Base-by-base conservation (phyloP, 1,284 basidiomycete genomes). In the Cutaneotrichosporon cavernicola region DNA sequence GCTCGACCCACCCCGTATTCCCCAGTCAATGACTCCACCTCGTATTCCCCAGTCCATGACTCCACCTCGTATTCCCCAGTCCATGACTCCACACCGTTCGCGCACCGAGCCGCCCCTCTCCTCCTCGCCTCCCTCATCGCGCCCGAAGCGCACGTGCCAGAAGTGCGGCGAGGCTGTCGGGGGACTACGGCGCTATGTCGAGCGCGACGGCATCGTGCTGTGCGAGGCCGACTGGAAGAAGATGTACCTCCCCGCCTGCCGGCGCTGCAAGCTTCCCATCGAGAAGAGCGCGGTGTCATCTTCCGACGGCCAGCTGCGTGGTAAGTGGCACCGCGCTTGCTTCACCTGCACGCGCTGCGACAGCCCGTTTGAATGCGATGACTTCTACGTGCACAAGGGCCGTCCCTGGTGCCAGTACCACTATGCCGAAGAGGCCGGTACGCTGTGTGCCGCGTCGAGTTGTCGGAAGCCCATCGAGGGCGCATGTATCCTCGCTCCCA, bases 221-320 rank as follows among this genome's bases (percentile, higher is more conserved):
- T 95, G 92, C 77, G 92, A 92, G 75, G 81, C 80, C 70, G 93
- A 92, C 78, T 95, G 92, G 92, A 94, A 94, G 84, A 88, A 90
- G 73, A 89, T 94, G 87, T 95, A 95, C 82, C 79, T 95, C 69
- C 92, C 92, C 62, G 92, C 72, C 0, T 94, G 92, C 76, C 89
- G 92, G 43, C 84, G 90, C 59, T 94, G 92, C 80, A 86, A 86
- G 72, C 74, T 88, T 36, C 87, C 90, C 0, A 95, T 95, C 59
- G 92, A 95, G 82, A 92, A 88, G 70, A 88, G 89, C 69, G 92
- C 92, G 21, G 90, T 95, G n/a, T 92, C 89, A 40, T 90, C 89
- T 11, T 87, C 89, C 9, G 92, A 95, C 74, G 92, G 92, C 1
- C 92, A 94, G 79, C 83, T 95, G 58, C 93, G 93, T 80, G 92